phyloP scores from a whole-genome alignment of 345 rosid species.

The Arabis hirsuta region DNA sequence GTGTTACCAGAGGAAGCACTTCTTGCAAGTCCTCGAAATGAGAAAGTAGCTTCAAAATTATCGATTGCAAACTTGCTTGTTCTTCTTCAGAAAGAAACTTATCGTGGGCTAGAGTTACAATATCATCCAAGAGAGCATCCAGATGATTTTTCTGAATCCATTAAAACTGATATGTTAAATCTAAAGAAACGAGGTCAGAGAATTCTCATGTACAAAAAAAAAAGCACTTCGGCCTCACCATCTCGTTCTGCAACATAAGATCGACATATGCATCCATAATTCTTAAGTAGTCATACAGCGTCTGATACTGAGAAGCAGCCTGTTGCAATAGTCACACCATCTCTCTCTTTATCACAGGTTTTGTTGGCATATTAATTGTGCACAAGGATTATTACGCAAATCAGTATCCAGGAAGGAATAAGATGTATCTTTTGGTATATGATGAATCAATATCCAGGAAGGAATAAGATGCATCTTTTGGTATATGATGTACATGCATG shows the following conservation, averaged over 20 bases:
- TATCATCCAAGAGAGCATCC: constrained; percentile 58
- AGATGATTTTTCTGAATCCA: constrained; percentile 62
- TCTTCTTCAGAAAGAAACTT: constrained; percentile 71
- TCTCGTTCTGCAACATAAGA: constrained; percentile 70
- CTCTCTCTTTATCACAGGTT: constrained; percentile 28
- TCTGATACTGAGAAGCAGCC: constrained; percentile 61
- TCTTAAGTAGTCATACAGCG: constrained; percentile 69
- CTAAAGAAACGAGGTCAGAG: constrained; percentile 23
- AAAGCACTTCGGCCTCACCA: constrained; percentile 54
- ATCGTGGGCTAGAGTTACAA: constrained; percentile 51
- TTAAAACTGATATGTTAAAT: neutral
- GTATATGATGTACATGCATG: constrained; percentile 4
- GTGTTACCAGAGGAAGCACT: constrained; percentile 69
- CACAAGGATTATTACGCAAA: constrained; percentile 4
- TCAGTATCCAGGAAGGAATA: constrained; percentile 3
- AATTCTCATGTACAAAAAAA: constrained; percentile 19
- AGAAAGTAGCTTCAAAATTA: constrained; percentile 74
- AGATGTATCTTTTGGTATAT: too few relatives aligned
- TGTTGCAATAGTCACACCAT: constrained; percentile 37
- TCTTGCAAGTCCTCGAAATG: constrained; percentile 66
- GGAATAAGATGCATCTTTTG: constrained; percentile 15
- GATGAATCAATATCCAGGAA: neutral
- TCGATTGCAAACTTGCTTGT: constrained; percentile 71
- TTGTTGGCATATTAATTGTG: constrained; percentile 9
- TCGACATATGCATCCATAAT: constrained; percentile 85